Conservation (phyloP, 2,329 filamentous ascomycete genomes). For the Colletotrichum endophyticum region DNA sequence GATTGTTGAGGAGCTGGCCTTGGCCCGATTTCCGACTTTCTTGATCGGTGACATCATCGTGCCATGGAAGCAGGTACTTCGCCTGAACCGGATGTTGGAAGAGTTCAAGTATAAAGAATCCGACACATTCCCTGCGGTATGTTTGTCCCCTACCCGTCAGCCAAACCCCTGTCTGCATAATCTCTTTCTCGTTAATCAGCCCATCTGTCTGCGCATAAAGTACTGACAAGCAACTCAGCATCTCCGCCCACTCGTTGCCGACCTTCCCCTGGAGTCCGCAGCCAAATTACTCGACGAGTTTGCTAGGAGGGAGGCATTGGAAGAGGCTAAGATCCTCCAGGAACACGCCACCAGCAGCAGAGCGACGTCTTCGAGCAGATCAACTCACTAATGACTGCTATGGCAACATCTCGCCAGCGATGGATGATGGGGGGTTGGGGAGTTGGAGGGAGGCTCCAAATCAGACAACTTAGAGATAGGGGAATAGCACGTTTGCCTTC, state of each 20-base stretch:
- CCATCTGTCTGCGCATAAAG: not conserved
- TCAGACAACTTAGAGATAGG: not conserved
- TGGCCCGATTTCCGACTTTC: slow-evolving; percentile 30
- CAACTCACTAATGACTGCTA: slow-evolving; percentile 1
- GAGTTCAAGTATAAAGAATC: slow-evolving; percentile 38
- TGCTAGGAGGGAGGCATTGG: slow-evolving; percentile 18
- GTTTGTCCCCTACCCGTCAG: not conserved
- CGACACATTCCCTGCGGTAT: slow-evolving; percentile 30
- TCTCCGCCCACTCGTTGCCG: slow-evolving; percentile 21
- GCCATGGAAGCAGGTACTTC: slow-evolving; percentile 38
- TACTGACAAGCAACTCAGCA: slow-evolving; percentile 13
- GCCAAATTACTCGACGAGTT: slow-evolving; percentile 26
- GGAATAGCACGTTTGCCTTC: not conserved
- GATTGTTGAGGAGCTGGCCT: slow-evolving; percentile 40
- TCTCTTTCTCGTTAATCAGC: not conserved
- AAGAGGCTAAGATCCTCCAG: slow-evolving; percentile 22
- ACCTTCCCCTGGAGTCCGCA: slow-evolving; percentile 26
- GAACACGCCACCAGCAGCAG: slow-evolving; percentile 16
- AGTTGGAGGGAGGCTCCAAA: not conserved
- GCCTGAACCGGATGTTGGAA: slow-evolving; percentile 37
- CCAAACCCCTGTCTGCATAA: not conserved
- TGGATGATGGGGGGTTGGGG: not conserved
- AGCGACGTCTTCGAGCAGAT: slow-evolving; percentile 20
- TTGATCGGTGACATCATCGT: slow-evolving; percentile 39
- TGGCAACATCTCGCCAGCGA: not conserved